Conservation (phyloP, 345 rosid species). For the Pistacia vera region DNA sequence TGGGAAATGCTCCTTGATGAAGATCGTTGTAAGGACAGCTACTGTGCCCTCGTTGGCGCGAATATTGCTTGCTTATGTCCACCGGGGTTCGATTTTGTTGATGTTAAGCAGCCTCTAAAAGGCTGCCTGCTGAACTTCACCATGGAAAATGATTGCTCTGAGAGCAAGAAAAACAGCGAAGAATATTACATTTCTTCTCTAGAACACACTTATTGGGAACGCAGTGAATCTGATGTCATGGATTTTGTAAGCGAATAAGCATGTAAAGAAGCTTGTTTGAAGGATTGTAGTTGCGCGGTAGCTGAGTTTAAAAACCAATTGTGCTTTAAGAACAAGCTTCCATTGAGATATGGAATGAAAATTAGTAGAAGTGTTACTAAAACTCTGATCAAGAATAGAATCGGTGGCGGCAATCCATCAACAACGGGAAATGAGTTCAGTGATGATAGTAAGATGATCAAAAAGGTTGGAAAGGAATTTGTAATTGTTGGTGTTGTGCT, state of each 20-base stretch:
- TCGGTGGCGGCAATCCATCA: background rate
- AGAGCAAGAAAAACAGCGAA: background rate
- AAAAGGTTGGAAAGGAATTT: slow-evolving; percentile 6
- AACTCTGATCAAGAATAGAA: background rate
- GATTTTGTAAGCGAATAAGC: background rate
- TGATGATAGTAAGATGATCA: background rate
- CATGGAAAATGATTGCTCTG: background rate
- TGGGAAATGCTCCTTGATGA: background rate
- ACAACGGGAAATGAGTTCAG: background rate
- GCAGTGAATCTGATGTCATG: background rate
- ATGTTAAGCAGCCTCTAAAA: background rate
- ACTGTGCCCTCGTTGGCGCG: background rate
- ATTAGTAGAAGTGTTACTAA: background rate
- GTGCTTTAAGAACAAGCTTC: slow-evolving; percentile 6
- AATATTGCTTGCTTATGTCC: background rate
- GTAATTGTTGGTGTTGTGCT: slow-evolving; percentile 4
- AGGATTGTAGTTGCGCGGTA: slow-evolving; percentile 9
- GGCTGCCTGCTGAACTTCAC: background rate
- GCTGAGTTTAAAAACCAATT: background rate
- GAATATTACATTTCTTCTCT: background rate
- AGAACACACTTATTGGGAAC: background rate
- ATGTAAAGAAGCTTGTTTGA: background rate
- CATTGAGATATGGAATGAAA: slow-evolving; percentile 8
- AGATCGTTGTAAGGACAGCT: slow-evolving; percentile 1
- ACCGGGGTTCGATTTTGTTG: background rate